phyloP scores from a whole-genome alignment of 1,139 yeast genomes.

The Geotrichum europaeum region DNA sequence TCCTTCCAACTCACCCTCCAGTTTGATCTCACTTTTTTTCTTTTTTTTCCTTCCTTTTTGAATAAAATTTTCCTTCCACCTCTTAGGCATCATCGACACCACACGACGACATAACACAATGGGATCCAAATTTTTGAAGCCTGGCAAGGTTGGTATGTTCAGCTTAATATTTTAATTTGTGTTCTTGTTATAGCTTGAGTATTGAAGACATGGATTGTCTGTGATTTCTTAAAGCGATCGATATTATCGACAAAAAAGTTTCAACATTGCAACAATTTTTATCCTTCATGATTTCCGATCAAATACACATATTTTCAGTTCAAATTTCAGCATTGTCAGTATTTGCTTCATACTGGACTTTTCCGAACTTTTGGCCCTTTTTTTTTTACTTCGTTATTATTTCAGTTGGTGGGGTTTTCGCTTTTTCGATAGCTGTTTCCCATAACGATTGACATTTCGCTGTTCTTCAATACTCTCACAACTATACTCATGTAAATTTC shows the following conservation, averaged over 20 bases:
- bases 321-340: not conserved
- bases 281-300: not conserved
- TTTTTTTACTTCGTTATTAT: not conserved
- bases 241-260: not conserved
- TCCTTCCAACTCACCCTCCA: slow-evolving; percentile 4
- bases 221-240: not conserved
- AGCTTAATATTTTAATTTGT: not conserved
- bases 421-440: not conserved
- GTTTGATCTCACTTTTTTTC: slow-evolving; percentile 8
- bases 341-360: not conserved
- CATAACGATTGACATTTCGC: not conserved
- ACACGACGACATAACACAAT: slow-evolving; percentile 24
- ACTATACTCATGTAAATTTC: not conserved
- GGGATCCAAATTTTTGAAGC: slow-evolving; percentile 87
- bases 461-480: not conserved
- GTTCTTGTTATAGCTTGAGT: not conserved
- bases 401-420: not conserved
- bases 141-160: slow-evolving; percentile 98
- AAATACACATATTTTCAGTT: not conserved
- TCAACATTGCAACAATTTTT: not conserved
- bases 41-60: slow-evolving; percentile 8
- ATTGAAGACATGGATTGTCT: not conserved
- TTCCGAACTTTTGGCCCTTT: not conserved
- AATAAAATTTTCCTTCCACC: slow-evolving; percentile 18
- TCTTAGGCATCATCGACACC: slow-evolving; percentile 18